These are phyloP conservation scores for Fomitopsis pinicola DNA, from an alignment of 1,284 basidiomycete species.

Conservation along the genomic window DNA sequence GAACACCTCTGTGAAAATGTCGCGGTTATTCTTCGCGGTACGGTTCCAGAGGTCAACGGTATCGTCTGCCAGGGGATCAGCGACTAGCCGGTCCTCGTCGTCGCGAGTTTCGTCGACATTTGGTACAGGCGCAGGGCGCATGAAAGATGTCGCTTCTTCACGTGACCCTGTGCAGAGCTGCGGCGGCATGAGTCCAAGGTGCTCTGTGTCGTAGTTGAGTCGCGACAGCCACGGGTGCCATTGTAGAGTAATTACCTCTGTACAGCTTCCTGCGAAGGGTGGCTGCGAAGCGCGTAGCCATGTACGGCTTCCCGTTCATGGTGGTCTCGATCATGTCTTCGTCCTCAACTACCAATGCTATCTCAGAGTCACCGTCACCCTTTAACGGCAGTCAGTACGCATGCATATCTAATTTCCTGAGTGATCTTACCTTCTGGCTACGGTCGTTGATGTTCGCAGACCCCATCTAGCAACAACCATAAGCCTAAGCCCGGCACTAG, in stretches of 20 bases:
- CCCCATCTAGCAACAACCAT: slow-evolving; percentile 55
- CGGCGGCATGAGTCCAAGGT: slow-evolving; percentile 78
- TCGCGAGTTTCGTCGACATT: slow-evolving; percentile 63
- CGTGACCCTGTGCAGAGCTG: slow-evolving; percentile 40
- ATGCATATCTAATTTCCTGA: not conserved
- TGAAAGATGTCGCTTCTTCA: slow-evolving; percentile 54
- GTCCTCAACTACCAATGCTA: slow-evolving; percentile 88
- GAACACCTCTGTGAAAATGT: slow-evolving; percentile 82
- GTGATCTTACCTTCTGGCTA: slow-evolving; percentile 55
- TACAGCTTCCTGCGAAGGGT: slow-evolving; percentile 75
- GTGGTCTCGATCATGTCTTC: slow-evolving; percentile 68
- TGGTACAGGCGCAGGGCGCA: slow-evolving; percentile 73
- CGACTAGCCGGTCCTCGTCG: slow-evolving; percentile 63
- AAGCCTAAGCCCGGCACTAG: not conserved
- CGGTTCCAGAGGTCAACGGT: slow-evolving; percentile 62
- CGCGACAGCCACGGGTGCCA: not conserved
- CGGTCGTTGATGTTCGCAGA: slow-evolving; percentile 90
- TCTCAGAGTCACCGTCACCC: slow-evolving; percentile 93
- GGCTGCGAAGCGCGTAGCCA: slow-evolving; percentile 72
- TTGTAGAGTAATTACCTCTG: slow-evolving; percentile 36
- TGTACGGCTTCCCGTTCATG: slow-evolving; percentile 77
- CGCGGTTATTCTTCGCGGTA: slow-evolving; percentile 77
- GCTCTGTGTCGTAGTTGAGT: slow-evolving; percentile 49
- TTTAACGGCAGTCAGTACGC: slow-evolving; percentile 23
- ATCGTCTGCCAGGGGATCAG: slow-evolving; percentile 72